phyloP scores from a whole-genome alignment of 331 rosid genomes.

The Prunus yedoensis region DNA sequence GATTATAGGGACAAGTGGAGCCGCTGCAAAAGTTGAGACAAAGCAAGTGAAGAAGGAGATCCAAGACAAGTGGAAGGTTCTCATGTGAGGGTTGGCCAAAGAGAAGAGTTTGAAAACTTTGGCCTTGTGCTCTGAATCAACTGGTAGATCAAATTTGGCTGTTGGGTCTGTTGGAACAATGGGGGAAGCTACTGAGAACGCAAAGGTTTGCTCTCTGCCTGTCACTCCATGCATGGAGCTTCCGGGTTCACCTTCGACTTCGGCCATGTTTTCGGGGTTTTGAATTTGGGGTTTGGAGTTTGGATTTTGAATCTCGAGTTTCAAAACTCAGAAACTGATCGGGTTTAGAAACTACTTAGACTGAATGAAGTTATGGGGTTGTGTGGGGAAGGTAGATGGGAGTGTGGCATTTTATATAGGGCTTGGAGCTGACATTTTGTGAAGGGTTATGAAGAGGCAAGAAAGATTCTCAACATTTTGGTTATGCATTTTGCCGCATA shows the following conservation, averaged over 20 bases:
- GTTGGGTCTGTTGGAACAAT: slow-evolving; percentile 62
- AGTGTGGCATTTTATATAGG: slow-evolving; percentile 39
- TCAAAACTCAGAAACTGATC: no score
- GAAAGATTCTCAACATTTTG: slow-evolving; percentile 13
- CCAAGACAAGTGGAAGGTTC: slow-evolving; percentile 95
- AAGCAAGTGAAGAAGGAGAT: slow-evolving; percentile 83
- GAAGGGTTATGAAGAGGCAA: background rate
- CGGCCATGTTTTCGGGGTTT: background rate
- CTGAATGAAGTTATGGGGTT: background rate
- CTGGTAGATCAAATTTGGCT: slow-evolving; percentile 62
- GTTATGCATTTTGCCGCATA: slow-evolving; percentile 53
- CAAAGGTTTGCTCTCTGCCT: slow-evolving; percentile 70
- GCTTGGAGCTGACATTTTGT: slow-evolving; percentile 39
- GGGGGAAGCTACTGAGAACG: slow-evolving; percentile 68
- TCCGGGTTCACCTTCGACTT: slow-evolving; percentile 64
- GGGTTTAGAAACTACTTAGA: background rate
- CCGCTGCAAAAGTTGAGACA: slow-evolving; percentile 51
- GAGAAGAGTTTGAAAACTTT: slow-evolving; percentile 77
- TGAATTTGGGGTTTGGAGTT: background rate
- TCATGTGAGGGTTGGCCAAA: slow-evolving; percentile 82
- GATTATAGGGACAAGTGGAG: slow-evolving; percentile 78
- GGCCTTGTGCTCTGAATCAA: slow-evolving; percentile 80
- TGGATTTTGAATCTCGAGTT: background rate
- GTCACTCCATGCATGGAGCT: slow-evolving; percentile 98
- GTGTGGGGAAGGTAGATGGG: slow-evolving; percentile 6